Evolutionary conservation across 768 basidiomycete genomes (phyloP).

Genomic region (Lentinula raphanica): DNA sequence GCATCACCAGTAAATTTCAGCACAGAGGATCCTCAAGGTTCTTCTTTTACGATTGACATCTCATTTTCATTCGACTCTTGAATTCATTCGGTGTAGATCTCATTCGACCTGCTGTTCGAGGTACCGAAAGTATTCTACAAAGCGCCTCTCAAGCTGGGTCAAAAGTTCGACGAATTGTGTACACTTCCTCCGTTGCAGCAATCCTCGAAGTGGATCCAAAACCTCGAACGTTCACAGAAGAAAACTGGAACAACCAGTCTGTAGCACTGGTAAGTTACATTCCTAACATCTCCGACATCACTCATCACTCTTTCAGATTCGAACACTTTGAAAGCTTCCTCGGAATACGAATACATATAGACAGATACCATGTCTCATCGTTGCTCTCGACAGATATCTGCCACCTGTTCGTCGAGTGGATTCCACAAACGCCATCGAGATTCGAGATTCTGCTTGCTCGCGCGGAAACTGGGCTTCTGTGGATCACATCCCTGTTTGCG

Average conservation of each 20-base stretch:
- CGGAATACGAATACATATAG: no score
- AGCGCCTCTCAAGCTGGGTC: conserved; percentile 32
- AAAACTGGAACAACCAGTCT: conserved; percentile 57
- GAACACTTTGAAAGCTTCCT: conserved; percentile 51
- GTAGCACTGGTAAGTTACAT: conserved; percentile 34
- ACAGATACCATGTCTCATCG: no score
- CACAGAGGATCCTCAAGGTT: conserved; percentile 28
- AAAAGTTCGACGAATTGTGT: conserved; percentile 49
- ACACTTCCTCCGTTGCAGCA: conserved; percentile 60
- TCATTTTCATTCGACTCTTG: no score
- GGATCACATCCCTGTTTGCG: no score
- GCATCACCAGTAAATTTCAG: conserved; percentile 45
- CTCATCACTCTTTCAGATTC: no score
- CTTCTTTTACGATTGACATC: no score
- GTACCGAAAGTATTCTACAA: conserved; percentile 30
- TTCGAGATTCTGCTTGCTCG: no score
- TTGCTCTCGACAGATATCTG: no score
- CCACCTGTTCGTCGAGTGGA: no score
- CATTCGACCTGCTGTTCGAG: conserved; percentile 29
- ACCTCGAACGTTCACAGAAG: conserved; percentile 36
- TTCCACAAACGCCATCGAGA: no score
- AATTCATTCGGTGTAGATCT: conserved; percentile 23
- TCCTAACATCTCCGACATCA: no score
- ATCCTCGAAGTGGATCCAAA: conserved; percentile 26
- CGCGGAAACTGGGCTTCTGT: no score